Evolutionary conservation across 768 basidiomycete genomes (phyloP), one percentile per base, ranked within the genome.

Genomic region (Mycena rebaudengoi): DNA sequence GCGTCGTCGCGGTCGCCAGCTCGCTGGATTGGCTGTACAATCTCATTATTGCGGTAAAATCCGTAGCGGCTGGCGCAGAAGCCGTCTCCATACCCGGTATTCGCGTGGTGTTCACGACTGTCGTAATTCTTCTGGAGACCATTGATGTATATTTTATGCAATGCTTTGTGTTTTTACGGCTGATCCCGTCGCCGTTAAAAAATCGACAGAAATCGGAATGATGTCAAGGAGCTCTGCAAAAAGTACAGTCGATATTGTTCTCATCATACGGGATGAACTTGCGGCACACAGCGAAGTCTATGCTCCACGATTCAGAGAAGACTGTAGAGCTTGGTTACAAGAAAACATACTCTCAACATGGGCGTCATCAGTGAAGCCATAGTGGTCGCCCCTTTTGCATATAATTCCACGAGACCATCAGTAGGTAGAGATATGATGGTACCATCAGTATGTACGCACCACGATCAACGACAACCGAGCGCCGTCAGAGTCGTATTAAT

Each of bases 1-100:
- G n/a, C n/a, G n/a, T n/a, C n/a, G n/a, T n/a, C n/a, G n/a, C n/a
- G n/a, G n/a, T n/a, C n/a, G n/a, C n/a, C n/a, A n/a, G n/a, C n/a
- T n/a, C n/a, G n/a, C n/a, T n/a, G 6, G 54, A 56, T 21, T 60
- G 58, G 58, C 58, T 51, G 12, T 29, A 29, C n/a, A n/a, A 50
- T 5, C 33, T 33, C 39, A 60, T 60, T 28, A 23, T 60, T 28
- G 21, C 49, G 13, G 58, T 44, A 8, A 60, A 60, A 23, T 26
- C 49, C 10, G 21, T 60, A 6, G 58, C 58, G 4, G 41, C 49
- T 13, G 58, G 29, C 16, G 58, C 35, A 16, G 58, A 60, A 41
- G 41, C 51, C 40, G 16, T 52, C 20, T 40, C 48, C 1, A 3
- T 51, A 3, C 58, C 58, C 0, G 50, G 41, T 44, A 18, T 51